Evolutionary conservation across 768 basidiomycete species (phyloP).

Genomic region (Leccinum fibrillosum): DNA sequence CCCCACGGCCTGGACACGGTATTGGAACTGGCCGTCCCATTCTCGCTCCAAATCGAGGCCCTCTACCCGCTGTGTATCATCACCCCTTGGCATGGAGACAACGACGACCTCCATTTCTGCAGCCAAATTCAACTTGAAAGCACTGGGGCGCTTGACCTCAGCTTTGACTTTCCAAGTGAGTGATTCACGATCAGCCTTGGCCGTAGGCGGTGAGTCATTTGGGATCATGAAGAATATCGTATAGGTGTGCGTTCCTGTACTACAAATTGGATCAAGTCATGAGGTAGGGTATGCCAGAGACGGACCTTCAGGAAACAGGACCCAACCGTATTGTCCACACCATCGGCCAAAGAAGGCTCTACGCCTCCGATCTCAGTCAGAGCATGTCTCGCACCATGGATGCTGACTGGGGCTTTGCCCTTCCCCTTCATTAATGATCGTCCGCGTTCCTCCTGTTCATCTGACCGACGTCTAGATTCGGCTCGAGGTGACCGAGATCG

Average conservation of each 20-base stretch:
- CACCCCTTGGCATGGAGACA: constrained; percentile 59
- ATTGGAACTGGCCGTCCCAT: constrained; percentile 89
- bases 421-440: constrained; percentile 29
- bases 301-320: constrained; percentile 82
- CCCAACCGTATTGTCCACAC: constrained; percentile 57
- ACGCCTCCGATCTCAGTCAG: constrained; percentile 32
- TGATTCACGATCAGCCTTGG: constrained; percentile 71
- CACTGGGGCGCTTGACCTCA: constrained; percentile 75
- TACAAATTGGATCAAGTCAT: constrained; percentile 44
- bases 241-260: constrained; percentile 85
- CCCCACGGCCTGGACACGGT: constrained; percentile 69
- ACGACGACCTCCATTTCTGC: constrained; percentile 71
- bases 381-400: background rate
- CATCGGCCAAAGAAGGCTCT: constrained; percentile 18
- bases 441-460: constrained; percentile 23
- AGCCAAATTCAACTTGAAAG: constrained; percentile 68
- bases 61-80: constrained; percentile 56
- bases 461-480: background rate
- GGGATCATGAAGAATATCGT: constrained; percentile 92
- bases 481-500: constrained; percentile 44
- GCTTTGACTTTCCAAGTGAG: constrained; percentile 81
- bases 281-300: constrained; percentile 13
- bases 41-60: constrained; percentile 81
- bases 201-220: constrained; percentile 69
- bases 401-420: constrained; percentile 22